These are phyloP conservation scores for Aspergillus terreus DNA, from an alignment of 2,329 filamentous ascomycete genomes.

Conservation along the genomic window DNA sequence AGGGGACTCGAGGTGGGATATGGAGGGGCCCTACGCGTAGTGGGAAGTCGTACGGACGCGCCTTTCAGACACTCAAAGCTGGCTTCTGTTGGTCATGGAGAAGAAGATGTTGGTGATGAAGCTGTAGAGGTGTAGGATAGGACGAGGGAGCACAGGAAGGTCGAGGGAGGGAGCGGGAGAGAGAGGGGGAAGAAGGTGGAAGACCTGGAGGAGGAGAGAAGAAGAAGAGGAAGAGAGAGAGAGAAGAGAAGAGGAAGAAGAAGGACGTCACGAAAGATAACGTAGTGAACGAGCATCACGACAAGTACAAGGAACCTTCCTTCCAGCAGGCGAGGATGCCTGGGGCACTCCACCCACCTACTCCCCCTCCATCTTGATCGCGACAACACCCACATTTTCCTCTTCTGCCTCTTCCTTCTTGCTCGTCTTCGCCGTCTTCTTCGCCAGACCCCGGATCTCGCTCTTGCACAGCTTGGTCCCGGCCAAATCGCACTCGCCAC, in stretches of 20 bases:
- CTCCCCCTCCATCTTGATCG: conserved; percentile 25
- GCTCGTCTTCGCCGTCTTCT: conserved; percentile 14
- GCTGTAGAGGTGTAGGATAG: neutral
- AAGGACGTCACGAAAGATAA: no score
- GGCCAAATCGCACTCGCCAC: conserved; percentile 81
- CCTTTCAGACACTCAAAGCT: no score
- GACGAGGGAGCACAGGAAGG: neutral
- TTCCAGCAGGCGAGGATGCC: conserved; percentile 1
- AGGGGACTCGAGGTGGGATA: neutral
- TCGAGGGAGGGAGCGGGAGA: neutral
- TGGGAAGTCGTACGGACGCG: no score
- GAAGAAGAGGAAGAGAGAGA: neutral
- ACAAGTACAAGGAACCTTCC: neutral
- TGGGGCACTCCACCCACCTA: conserved; percentile 9
- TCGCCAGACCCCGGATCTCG: conserved; percentile 61
- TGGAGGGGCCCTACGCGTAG: neutral
- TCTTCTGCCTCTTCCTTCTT: conserved; percentile 3
- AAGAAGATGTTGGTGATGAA: neutral
- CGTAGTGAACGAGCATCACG: neutral
- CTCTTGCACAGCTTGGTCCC: conserved; percentile 70
- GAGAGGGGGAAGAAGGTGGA: neutral
- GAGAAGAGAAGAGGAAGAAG: no score
- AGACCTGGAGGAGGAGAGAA: no score
- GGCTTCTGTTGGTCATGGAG: neutral
- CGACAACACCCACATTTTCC: conserved; percentile 9